These are phyloP conservation scores for Phylloporus arenicola DNA, from an alignment of 768 basidiomycete genomes.

Conservation along the genomic window DNA sequence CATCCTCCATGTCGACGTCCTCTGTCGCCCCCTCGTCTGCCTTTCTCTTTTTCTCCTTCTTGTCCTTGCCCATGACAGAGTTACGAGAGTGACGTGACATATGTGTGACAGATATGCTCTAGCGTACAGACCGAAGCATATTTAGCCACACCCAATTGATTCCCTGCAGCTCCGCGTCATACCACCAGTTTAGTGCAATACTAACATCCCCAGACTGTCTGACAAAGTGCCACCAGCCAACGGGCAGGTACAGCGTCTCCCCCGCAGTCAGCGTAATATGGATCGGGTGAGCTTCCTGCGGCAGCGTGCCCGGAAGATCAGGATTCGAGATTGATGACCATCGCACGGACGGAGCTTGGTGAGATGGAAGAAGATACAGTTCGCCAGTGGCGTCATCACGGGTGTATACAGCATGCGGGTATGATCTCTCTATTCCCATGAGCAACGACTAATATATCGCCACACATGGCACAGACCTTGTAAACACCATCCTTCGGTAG, in stretches of 20 bases:
- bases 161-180: constrained; percentile 72
- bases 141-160: constrained; percentile 65
- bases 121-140: constrained; percentile 50
- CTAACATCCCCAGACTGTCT: constrained; percentile 58
- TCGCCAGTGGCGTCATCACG: constrained; percentile 28
- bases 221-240: constrained; percentile 93
- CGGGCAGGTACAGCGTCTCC: constrained; percentile 84
- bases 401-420: constrained; percentile 63
- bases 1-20: constrained; percentile 47
- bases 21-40: constrained; percentile 39
- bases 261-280: constrained; percentile 62
- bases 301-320: constrained; percentile 39
- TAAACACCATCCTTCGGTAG: constrained; percentile 82
- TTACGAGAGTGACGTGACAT: constrained; percentile 17
- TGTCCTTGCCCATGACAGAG: constrained; percentile 58
- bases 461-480: constrained; percentile 50
- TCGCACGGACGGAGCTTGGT: constrained; percentile 46
- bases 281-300: constrained; percentile 57
- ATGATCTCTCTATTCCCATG: constrained; percentile 44
- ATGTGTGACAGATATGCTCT: constrained; percentile 14
- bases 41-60: constrained; percentile 74
- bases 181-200: constrained; percentile 87
- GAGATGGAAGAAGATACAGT: constrained; percentile 31
- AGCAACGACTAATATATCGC: neutral
- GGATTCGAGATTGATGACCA: constrained; percentile 80